Evolutionary conservation across 176 grass and related monocot species (phyloP).

Genomic region (Ensete glaucum): DNA sequence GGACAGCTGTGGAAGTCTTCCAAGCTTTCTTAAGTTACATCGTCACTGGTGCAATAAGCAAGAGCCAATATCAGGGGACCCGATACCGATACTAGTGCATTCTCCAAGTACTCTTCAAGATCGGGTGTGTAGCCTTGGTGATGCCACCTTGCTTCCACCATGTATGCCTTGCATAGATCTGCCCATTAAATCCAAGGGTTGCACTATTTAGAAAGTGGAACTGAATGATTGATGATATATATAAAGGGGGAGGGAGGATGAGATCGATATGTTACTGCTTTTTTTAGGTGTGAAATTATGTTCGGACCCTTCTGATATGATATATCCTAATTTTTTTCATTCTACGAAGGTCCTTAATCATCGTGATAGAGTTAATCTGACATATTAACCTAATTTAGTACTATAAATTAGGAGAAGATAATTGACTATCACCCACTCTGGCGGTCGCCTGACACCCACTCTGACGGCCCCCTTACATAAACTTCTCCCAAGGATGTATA

Average conservation of each 20-base stretch:
- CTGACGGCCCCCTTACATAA: too few relatives aligned
- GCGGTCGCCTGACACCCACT: too few relatives aligned
- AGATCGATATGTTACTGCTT: constrained; percentile 9
- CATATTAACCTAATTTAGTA: too few relatives aligned
- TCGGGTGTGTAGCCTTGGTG: constrained; percentile 8
- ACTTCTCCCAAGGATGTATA: too few relatives aligned
- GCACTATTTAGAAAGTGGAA: not conserved
- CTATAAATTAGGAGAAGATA: too few relatives aligned
- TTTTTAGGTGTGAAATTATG: too few relatives aligned
- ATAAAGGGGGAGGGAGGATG: not conserved
- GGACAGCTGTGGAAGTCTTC: not conserved
- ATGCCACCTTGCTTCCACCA: constrained; percentile 42
- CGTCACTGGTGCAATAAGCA: constrained; percentile 7
- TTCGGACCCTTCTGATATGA: constrained; percentile 23
- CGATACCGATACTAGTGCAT: constrained; percentile 33
- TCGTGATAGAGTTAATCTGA: too few relatives aligned
- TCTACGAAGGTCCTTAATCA: too few relatives aligned
- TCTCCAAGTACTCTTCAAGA: constrained; percentile 37
- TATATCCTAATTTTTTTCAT: too few relatives aligned
- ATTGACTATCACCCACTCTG: too few relatives aligned
- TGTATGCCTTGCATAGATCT: constrained; percentile 34
- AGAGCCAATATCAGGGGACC: constrained; percentile 21
- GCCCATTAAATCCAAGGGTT: constrained; percentile 26
- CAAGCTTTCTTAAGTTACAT: constrained; percentile 10
- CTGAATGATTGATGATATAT: not conserved